These are phyloP conservation scores for Kwoniella bestiolae DNA, from an alignment of 768 basidiomycete species.

Conservation along the genomic window DNA sequence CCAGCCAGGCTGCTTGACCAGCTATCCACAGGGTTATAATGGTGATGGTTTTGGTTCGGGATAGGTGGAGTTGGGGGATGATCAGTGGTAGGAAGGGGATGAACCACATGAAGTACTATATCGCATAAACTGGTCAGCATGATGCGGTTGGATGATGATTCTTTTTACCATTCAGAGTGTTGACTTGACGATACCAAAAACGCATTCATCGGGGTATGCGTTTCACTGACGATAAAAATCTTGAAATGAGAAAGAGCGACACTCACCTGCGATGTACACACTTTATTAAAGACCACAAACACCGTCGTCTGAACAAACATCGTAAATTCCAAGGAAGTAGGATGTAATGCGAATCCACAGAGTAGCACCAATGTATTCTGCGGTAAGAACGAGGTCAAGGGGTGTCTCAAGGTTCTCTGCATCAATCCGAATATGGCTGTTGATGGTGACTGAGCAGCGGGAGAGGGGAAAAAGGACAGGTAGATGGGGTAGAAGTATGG, in stretches of 20 bases:
- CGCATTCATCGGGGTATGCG: too few relatives aligned
- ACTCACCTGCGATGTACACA: conserved; percentile 91
- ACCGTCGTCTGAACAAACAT: conserved; percentile 90
- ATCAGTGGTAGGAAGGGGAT: conserved; percentile 83
- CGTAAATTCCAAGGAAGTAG: conserved; percentile 67
- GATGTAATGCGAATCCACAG: conserved; percentile 73
- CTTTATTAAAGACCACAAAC: conserved; percentile 97
- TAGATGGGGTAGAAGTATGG: conserved; percentile 96
- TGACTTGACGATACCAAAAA: too few relatives aligned
- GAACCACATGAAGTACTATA: conserved; percentile 96
- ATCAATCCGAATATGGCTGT: not conserved
- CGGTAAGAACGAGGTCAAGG: conserved; percentile 80
- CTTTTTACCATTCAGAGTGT: too few relatives aligned
- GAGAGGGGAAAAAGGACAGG: conserved; percentile 70
- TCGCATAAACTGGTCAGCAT: too few relatives aligned
- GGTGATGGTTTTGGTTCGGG: conserved; percentile 59
- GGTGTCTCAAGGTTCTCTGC: conserved; percentile 63
- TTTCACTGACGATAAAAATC: not conserved
- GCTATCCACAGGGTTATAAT: conserved; percentile 71
- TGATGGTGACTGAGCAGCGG: conserved; percentile 17
- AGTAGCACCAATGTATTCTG: conserved; percentile 76
- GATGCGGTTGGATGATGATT: too few relatives aligned
- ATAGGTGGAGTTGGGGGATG: conserved; percentile 68
- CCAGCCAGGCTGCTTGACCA: conserved; percentile 77
- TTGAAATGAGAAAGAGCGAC: not conserved